phyloP scores from a whole-genome alignment of 768 basidiomycete genomes.

The Dacryopinax spathularia region DNA sequence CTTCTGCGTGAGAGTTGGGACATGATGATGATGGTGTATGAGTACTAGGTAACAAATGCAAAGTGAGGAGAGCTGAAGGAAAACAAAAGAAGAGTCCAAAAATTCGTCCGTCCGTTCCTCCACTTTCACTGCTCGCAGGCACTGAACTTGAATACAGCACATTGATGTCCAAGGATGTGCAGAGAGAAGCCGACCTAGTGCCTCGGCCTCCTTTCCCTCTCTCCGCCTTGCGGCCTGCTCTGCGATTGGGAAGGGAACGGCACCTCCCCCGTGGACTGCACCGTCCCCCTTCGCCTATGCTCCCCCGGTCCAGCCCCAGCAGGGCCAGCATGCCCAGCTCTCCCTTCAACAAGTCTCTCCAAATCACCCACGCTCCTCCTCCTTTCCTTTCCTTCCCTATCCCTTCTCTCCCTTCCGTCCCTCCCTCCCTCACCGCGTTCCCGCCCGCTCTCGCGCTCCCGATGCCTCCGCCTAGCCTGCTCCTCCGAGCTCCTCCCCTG shows the following conservation, averaged over 20 bases:
- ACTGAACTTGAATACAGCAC: no score
- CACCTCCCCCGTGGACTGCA: background rate
- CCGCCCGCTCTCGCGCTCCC: background rate
- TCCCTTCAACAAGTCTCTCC: background rate
- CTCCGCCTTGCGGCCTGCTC: background rate
- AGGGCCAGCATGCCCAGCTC: background rate
- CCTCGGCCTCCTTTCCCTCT: background rate
- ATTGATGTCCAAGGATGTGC: no score
- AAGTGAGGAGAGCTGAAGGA: no score
- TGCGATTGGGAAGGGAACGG: background rate
- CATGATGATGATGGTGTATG: no score
- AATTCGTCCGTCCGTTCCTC: no score
- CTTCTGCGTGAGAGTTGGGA: no score
- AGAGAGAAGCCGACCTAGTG: no score
- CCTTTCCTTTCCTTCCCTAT: background rate
- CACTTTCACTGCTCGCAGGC: no score
- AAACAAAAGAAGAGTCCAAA: no score
- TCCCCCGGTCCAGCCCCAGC: background rate
- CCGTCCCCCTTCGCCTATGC: background rate
- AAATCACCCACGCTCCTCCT: background rate
- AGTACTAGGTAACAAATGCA: no score
- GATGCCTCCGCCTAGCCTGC: background rate
- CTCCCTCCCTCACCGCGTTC: background rate
- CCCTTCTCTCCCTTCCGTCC: background rate
- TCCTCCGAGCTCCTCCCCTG: background rate